Evolutionary conservation across 805 yeast genomes (phyloP), one percentile per base, ranked within the genome.

Genomic region (Wickerhamomyces silvicola): DNA sequence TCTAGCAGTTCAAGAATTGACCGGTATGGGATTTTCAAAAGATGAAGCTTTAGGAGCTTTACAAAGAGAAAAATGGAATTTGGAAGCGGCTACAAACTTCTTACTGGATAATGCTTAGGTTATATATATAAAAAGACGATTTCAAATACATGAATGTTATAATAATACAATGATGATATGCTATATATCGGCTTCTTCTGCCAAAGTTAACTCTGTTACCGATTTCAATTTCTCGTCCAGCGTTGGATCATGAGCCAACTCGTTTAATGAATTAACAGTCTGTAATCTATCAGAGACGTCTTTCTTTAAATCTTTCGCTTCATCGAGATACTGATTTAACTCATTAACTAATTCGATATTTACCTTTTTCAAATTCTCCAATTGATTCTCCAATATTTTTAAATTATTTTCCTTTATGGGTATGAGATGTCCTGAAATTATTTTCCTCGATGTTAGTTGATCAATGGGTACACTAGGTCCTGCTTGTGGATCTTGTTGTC

Each of bases 21-120:
- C 77, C 15, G 87, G 88, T 22, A 88, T 88, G 96, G 97, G 97
- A 3, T 88, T 88, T 52, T 70, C 75, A 12, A 68, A 70, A 41
- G 64, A 66, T 1, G 78, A 76, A 32, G 86, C 90, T 2, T 46
- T 70, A 6, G 68, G 64, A 9, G 96, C 97, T 6, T 64, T 88
- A 35, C 66, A 74, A 45, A 68, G 62, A 50, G 77, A 79, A 43
- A 65, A 75, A 37, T 83, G 90, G 84, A 74, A 82, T 49, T 58
- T 87, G 35, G 87, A 80, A 42, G 78, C 78, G 35, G 96, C 97
- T n/a, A 83, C 95, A 1, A 88, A 88, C 54, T 77, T 67, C 49
- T 63, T 88, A 42, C 62, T 87, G 42, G 97, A 87, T 50, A 67
- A 75, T 38, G 83, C 85, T 22, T 50, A 25, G 37, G 14, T n/a